A percentile compares a stretch with the other conserved stretches of the same genome.
These are phyloP conservation scores for Sclerospora graminicola DNA, from an alignment of 352 stramenopile species.

Conservation along the genomic window DNA sequence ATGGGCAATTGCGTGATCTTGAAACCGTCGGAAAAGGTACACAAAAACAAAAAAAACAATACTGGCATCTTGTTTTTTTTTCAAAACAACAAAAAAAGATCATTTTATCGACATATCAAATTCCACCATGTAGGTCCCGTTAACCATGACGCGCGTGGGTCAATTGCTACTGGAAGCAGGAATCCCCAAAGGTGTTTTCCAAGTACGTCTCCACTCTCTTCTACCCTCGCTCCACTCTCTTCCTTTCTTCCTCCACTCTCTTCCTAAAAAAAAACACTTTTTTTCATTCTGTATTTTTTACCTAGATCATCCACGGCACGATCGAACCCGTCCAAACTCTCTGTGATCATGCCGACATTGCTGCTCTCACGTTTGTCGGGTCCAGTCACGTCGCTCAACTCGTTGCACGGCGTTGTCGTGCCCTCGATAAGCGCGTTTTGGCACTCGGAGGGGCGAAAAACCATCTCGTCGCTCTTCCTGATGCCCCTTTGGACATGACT, in stretches of 20 bases:
- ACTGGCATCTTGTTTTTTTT: background rate
- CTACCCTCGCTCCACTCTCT: too few relatives aligned
- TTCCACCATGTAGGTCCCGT: conserved; percentile 39
- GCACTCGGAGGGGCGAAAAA: conserved; percentile 96
- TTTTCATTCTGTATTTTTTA: background rate
- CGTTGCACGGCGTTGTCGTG: conserved; percentile 85
- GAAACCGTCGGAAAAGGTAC: conserved; percentile 96
- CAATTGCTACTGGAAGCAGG: conserved; percentile 87
- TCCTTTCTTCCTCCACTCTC: background rate
- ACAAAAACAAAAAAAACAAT: background rate
- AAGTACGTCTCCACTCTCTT: conserved; percentile 18
- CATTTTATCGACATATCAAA: background rate
- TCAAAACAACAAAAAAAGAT: background rate
- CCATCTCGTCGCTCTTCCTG: conserved; percentile 92
- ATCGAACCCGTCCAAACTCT: conserved; percentile 86
- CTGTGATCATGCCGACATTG: conserved; percentile 87
- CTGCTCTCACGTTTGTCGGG: conserved; percentile 93
- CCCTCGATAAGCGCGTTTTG: conserved; percentile 91
- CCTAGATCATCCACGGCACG: conserved; percentile 90
- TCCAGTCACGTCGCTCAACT: conserved; percentile 89
- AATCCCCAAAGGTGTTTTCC: conserved; percentile 91
- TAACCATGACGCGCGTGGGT: conserved; percentile 88
- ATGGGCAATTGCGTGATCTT: conserved; percentile 95
- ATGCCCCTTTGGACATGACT: conserved; percentile 89
- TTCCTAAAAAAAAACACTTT: background rate